Base-by-base conservation (phyloP, 306 rosid species). In the Benincasa hispida region DNA sequence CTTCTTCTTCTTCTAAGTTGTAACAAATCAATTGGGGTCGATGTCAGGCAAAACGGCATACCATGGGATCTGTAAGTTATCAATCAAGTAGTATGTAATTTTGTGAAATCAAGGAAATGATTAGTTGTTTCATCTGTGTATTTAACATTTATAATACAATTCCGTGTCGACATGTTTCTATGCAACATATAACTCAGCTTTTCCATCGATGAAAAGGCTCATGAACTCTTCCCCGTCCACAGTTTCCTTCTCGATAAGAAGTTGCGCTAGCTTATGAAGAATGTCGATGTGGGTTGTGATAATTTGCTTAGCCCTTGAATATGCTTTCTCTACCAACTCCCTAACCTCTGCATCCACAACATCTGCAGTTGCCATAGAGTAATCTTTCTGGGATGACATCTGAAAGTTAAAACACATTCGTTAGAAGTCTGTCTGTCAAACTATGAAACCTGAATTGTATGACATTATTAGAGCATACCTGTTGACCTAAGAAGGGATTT, bases 401-500 rank as follows among this genome's bases (percentile, higher is more conserved):
- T 93, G 87, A 83, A 74, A 75, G 81, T 76, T 48, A 15, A 5
- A 50, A 22, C 24, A 22, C 3, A 68, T 67, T 12, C 42, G 69
- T 54, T 48, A 13, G 17, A 28, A 51, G 32, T 54, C 9, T 35
- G 34, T 41, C 41, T 25, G 37, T 70, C 57, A 13, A 48, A 41
- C 8, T 11, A 68, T 68, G 34, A 68, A 68, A 22, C 74, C 14
- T 45, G 12, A 45, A 69, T 41, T 3, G 10, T 35, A 3, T 12
- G 34, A 8, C 39, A 17, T 3, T 69, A 45, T 22, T 45, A 1
- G 21, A 7, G 54, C 13, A 74, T 84, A 92, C 99, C 98, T 90
- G 93, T 85, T 95, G 99, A 78, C 99, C 99, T 83, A 95, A 82
- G 89, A 95, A 95, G 69, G 99, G 99, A 76, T 95, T 90, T 82